Conservation (phyloP, 345 rosid genomes). For the Salix viminalis region DNA sequence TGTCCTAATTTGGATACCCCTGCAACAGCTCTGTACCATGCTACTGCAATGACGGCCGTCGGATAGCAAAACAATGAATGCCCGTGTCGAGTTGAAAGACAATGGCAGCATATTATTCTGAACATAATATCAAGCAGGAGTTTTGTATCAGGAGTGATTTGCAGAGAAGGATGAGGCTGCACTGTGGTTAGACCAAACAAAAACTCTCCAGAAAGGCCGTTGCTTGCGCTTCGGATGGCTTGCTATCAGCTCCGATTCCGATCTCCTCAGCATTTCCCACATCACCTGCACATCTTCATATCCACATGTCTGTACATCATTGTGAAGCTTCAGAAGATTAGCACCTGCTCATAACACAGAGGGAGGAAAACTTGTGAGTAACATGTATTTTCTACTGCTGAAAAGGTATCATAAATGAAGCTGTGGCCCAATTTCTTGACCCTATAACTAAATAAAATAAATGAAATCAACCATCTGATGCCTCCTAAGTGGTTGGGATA, state of each 20-base stretch:
- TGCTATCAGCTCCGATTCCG: slow-evolving; percentile 37
- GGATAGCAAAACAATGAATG: slow-evolving; percentile 16
- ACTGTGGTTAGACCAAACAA: slow-evolving; percentile 45
- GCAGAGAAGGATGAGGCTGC: slow-evolving; percentile 39
- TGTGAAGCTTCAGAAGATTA: slow-evolving; percentile 56
- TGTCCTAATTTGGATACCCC: slow-evolving; percentile 15
- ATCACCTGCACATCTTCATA: slow-evolving; percentile 66
- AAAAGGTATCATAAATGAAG: not conserved
- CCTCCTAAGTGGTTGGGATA: not conserved
- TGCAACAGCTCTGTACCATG: slow-evolving; percentile 33
- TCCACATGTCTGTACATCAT: slow-evolving; percentile 61
- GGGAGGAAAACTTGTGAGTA: not conserved
- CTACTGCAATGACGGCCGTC: slow-evolving; percentile 28
- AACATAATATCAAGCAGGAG: not conserved
- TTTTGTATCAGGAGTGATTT: slow-evolving; percentile 23
- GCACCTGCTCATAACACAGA: slow-evolving; percentile 27
- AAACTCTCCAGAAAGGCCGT: slow-evolving; percentile 52
- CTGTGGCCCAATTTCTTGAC: not conserved
- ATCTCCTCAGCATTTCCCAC: slow-evolving; percentile 66
- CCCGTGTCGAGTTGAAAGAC: slow-evolving; percentile 13
- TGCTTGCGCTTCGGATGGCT: slow-evolving; percentile 38
- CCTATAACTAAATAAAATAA: not conserved
- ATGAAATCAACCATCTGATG: slow-evolving; percentile 3
- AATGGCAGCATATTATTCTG: slow-evolving; percentile 16
- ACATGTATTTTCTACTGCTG: too few relatives aligned